Evolutionary conservation across 768 basidiomycete species (phyloP).

Genomic region (Xerocomellus amylosporus): DNA sequence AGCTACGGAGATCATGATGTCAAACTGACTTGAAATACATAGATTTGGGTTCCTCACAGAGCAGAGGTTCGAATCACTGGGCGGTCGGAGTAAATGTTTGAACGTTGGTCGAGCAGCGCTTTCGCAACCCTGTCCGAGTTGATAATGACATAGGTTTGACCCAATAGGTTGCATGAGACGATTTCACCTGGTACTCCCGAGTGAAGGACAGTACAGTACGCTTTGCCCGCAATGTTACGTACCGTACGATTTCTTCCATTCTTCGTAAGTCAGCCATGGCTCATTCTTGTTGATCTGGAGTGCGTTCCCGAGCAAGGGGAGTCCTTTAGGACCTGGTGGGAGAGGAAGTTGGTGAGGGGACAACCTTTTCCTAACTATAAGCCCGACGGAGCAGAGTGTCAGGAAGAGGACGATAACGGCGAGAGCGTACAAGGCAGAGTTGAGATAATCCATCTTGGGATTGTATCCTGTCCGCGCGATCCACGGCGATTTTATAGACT

Average conservation of each 20-base stretch:
- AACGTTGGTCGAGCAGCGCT: conserved; percentile 26
- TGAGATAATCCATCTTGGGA: conserved; percentile 5
- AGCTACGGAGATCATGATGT: conserved; percentile 9
- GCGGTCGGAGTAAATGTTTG: conserved; percentile 23
- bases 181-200: conserved; percentile 15
- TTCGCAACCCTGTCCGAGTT: conserved; percentile 24
- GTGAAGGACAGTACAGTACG: neutral
- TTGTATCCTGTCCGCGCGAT: neutral
- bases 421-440: neutral
- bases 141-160: conserved; percentile 23
- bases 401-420: neutral
- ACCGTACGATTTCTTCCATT: conserved; percentile 35
- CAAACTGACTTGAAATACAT: neutral
- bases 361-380: conserved; percentile 3
- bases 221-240: neutral
- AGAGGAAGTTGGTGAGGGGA: conserved; percentile 18
- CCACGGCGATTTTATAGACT: conserved; percentile 5
- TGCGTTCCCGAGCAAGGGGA: conserved; percentile 28
- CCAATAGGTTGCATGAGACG: conserved; percentile 19
- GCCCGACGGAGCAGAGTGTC: neutral
- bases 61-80: conserved; percentile 4
- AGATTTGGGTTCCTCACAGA: conserved; percentile 1
- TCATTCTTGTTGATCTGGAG: conserved; percentile 22
- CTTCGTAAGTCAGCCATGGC: conserved; percentile 33
- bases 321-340: conserved; percentile 31